Evolutionary conservation across 73 alveolate species (phyloP), one percentile per base, ranked within the genome.

Genomic region (Blepharisma stoltei): DNA sequence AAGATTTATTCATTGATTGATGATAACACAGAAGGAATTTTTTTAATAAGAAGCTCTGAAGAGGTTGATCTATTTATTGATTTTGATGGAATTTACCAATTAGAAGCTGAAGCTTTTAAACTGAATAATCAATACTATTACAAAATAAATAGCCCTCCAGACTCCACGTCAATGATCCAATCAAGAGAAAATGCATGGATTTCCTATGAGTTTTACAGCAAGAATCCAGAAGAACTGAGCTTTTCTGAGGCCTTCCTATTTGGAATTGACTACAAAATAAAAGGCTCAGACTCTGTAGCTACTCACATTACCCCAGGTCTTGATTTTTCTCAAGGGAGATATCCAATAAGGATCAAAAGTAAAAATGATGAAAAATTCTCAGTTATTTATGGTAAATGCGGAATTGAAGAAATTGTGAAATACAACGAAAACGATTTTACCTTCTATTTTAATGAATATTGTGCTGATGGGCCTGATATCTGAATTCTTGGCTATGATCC

Each of bases 391-490:
- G 73, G 49, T 2, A n/a, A 60, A 5, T 60, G 73, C 23, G 73
- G 73, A 20, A 14, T 14, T 60, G 73, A 60, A 25, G 73, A 60
- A 60, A 60, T 60, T 25, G 46, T 60, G 49, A 60, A 60, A 25
- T 60, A 60, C 4, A 25, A 60, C 23, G 73, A 60, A 60, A 60
- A 60, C 5, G 73, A 60, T 25, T 60, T 60, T 60, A 25, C 23
- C 18, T 60, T 60, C 46, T 60, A 18, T 25, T 60, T 60, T 25
- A n/a, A 60, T 60, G 73, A 60, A 60, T 25, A 60, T 60, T 60
- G 73, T 60, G 46, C 14, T 14, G 73, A 60, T 14, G 73, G 73
- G n/a, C 73, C 73, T 20, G 48, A 60, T n/a, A 38, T 60, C 1
- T 60, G 73, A 38, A 60, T 60, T 14, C 0, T 60, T 60, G 73